These are phyloP conservation scores for Emericellopsis cladophorae DNA, from an alignment of 2,329 filamentous ascomycete species.

Conservation along the genomic window DNA sequence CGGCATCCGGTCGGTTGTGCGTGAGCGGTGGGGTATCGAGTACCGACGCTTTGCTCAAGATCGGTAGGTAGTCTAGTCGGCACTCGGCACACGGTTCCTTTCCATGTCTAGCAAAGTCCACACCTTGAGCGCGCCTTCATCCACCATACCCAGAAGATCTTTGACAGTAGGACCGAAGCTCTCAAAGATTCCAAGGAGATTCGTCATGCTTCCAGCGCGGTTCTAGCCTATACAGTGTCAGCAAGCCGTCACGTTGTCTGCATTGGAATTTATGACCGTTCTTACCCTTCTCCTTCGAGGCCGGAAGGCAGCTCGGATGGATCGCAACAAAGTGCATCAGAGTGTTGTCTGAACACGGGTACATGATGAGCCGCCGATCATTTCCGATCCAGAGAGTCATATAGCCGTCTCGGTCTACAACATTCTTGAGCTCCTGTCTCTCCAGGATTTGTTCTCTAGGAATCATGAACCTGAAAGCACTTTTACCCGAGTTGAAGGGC, in stretches of 20 bases:
- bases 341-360: constrained; percentile 27
- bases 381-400: constrained; percentile 17
- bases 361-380: constrained; percentile 29
- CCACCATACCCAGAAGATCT: constrained; percentile 25
- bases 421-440: constrained; percentile 7
- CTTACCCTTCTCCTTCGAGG: constrained; percentile 2
- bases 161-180: constrained; percentile 4
- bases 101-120: constrained; percentile 52
- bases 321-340: constrained; percentile 34
- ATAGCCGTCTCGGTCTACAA: constrained; percentile 5
- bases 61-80: no score
- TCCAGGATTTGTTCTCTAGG: constrained; percentile 19
- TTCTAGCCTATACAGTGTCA: background rate
- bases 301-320: constrained; percentile 19
- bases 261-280: no score
- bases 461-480: constrained; percentile 42
- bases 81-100: no score
- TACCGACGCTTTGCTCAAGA: constrained; percentile 30
- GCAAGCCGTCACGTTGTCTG: background rate
- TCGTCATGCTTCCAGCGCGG: background rate
- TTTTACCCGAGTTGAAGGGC: constrained; percentile 34
- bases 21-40: no score
- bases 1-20: no score
- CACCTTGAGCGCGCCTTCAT: constrained; percentile 31
- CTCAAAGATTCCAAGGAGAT: background rate